Evolutionary conservation across 1,284 basidiomycete genomes (phyloP), one percentile per base, ranked within the genome.

Genomic region (Cryptococcus hybrid): DNA sequence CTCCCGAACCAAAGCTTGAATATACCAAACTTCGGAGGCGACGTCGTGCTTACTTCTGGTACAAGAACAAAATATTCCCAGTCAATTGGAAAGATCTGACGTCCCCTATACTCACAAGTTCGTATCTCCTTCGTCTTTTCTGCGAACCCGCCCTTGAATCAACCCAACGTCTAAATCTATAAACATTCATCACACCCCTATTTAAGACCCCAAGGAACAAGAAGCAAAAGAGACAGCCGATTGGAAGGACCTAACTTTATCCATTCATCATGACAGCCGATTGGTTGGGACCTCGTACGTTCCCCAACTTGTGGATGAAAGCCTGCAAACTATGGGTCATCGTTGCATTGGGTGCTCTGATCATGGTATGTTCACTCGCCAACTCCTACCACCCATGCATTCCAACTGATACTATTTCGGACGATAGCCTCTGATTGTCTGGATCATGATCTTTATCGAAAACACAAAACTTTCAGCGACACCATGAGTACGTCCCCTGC

Each of bases 401-500:
- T 30, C 15, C 45, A 48, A 34, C 47, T 36, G 11, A 44, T 48
- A 9, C 11, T 12, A n/a, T 42, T 11, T n/a, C 18, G 50, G 9
- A 47, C 5, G 15, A 24, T 47, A 68, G 66, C 52, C 55, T 1
- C 39, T 63, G 12, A 50, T 59, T 9, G 60, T 62, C 0, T 70
- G 65, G 63, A 51, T 68, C 9, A 60, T 71, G 56, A 64, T 71
- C 42, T 61, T 71, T 37, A 60, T 64, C 24, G 58, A 71, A 54
- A 70, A 71, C 50, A 60, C 66, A 12, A 48, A 47, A 57, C 54
- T 2, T 71, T 67, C 48, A 46, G 61, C 7, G 48, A 67, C 13
- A 60, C 55, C 6, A 66, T 68, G 59, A 57, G 68, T 70, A 38
- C 38, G 68, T 53, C 12, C 30, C 30, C 30, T 30, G 30, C 30